Evolutionary conservation across 164 flowering plant genomes (phyloP).

Genomic region (Chimonanthus salicifolius): DNA sequence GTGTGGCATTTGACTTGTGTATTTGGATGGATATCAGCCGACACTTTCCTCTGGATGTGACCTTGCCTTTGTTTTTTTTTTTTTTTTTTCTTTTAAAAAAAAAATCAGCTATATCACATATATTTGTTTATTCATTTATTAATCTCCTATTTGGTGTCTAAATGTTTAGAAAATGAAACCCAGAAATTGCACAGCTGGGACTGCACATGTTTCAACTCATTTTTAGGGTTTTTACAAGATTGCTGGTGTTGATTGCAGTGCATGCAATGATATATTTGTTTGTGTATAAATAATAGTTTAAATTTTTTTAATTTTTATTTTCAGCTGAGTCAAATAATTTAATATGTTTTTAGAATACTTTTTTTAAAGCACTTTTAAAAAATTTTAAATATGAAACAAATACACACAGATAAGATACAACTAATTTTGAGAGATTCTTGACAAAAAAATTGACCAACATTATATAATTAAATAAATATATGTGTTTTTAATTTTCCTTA

Average conservation of each 20-base stretch:
- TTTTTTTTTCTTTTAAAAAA: too few relatives aligned
- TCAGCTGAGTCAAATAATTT: too few relatives aligned
- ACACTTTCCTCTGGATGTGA: not conserved
- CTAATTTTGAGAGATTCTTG: too few relatives aligned
- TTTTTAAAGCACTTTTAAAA: too few relatives aligned
- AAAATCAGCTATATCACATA: not conserved
- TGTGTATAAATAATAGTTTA: not conserved
- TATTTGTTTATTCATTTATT: not conserved
- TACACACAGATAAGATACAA: too few relatives aligned
- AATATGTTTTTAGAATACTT: too few relatives aligned
- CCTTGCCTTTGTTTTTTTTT: not conserved
- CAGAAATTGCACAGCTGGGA: not conserved
- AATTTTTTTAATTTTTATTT: too few relatives aligned
- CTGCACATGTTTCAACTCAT: not conserved
- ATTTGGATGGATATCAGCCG: conserved; percentile 3
- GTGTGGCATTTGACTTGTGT: not conserved
- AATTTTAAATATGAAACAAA: too few relatives aligned
- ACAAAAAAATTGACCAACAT: too few relatives aligned
- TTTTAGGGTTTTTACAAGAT: too few relatives aligned
- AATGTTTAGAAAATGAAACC: not conserved
- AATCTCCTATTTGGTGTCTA: not conserved
- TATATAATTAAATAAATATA: too few relatives aligned
- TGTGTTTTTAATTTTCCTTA: too few relatives aligned
- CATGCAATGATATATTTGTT: not conserved
- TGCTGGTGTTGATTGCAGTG: not conserved